Base-by-base conservation (phyloP, 148 eudicot species). In the Tetragonia tetragonoides region DNA sequence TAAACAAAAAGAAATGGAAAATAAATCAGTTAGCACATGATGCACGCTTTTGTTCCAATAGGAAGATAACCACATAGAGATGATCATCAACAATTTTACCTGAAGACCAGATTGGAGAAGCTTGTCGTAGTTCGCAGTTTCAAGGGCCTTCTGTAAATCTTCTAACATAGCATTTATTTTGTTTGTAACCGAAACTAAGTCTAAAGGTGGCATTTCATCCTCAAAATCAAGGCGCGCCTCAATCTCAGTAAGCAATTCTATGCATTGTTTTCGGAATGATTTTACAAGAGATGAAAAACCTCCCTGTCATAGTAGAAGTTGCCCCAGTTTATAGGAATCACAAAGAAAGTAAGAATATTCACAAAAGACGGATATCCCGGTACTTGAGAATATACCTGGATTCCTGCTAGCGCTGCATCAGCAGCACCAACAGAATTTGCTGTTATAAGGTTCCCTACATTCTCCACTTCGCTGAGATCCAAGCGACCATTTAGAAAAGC, bases 161-260 rank as follows among this genome's bases (percentile, higher is more conserved):
- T 79, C 82, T 70, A 82, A 72, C 95, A 95, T 95, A 51, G 68
- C 75, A 75, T 82, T 86, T 82, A 91, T 88, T 73, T 83, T 91
- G 42, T 79, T 81, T 76, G 56, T 74, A 34, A 86, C 68, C 10
- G 85, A 73, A 74, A 76, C 72, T 70, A 84, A 9, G 76, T 93
- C 97, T 74, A 95, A 63, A 2, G 92, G 95, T 75, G 99, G 95
- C 99, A 95, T 91, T 87, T 95, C 99, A 85, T 95, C 99, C 75
- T 95, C 99, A 77, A 95, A 95, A 86, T 95, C 99, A 71, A 95
- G 87, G 70, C 95, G 99, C 73, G 99, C 99, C 87, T 95, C 99
- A 82, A 95, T 93, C 85, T 95, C 99, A 24, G 93, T 84, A 74
- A 95, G 98, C 79, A 95, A 81, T 81, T 89, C 97, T 60, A 95